Percentiles rank a stretch among this genome's conserved stretches.
Evolutionary conservation across 1,139 yeast species (phyloP).

Genomic region (Yamadazyma sp.): DNA sequence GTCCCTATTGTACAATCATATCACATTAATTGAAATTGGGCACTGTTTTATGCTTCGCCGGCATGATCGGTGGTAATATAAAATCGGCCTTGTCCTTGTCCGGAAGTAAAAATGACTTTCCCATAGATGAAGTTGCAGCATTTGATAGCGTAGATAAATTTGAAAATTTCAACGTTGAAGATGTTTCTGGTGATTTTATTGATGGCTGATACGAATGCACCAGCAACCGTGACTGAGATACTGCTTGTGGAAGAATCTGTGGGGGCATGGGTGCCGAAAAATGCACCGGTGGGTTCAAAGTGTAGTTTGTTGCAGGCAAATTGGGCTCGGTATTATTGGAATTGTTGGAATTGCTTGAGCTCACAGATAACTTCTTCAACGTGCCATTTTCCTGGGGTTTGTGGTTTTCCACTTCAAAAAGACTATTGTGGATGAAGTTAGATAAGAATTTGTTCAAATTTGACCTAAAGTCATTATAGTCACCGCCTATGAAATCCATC

Average conservation of each 20-base stretch:
- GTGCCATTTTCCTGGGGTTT: slow-evolving; percentile 1
- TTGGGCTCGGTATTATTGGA: neutral
- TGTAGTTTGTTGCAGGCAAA: neutral
- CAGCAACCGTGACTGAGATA: neutral
- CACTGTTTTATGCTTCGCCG: slow-evolving; percentile 1
- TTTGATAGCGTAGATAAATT: slow-evolving; percentile 3
- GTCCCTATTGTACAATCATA: no score
- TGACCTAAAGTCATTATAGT: slow-evolving; percentile 7
- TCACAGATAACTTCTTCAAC: slow-evolving; percentile 1
- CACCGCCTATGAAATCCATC: slow-evolving; percentile 16
- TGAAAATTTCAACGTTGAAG: neutral
- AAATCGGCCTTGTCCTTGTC: slow-evolving; percentile 1
- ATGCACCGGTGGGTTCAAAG: neutral
- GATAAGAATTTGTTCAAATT: slow-evolving; percentile 11
- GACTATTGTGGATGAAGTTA: slow-evolving; percentile 9
- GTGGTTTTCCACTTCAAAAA: slow-evolving; percentile 6
- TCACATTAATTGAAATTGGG: slow-evolving; percentile 1
- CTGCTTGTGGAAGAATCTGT: neutral
- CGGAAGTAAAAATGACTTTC: slow-evolving; percentile 1
- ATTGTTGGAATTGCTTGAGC: slow-evolving; percentile 2
- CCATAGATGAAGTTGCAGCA: slow-evolving; percentile 2
- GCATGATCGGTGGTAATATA: slow-evolving; percentile 3
- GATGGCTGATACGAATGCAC: neutral
- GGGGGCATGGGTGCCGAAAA: neutral
- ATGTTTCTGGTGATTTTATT: slow-evolving; percentile 2